Evolutionary conservation across 108 stramenopile species (phyloP).

Genomic region (Cyclotella choctawhatcheeana): DNA sequence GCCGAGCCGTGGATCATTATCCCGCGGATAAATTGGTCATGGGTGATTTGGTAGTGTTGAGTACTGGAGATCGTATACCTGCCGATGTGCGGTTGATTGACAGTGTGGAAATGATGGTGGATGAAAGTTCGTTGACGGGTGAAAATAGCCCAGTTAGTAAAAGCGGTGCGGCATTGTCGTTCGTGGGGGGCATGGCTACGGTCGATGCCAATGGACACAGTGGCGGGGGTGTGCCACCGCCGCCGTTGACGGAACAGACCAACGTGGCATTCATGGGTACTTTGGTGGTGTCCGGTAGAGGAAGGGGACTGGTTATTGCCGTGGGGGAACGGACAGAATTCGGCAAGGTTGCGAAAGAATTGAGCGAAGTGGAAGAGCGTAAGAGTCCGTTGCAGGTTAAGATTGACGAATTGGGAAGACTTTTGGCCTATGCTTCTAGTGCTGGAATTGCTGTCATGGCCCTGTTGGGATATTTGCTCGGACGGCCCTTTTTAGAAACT

Average conservation of each 20-base stretch:
- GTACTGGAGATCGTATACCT: slow-evolving; percentile 93
- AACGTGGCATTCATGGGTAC: slow-evolving; percentile 96
- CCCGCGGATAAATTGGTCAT: slow-evolving; percentile 90
- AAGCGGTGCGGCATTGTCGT: slow-evolving; percentile 44
- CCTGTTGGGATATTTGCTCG: slow-evolving; percentile 80
- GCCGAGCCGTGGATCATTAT: slow-evolving; percentile 66
- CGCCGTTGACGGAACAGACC: slow-evolving; percentile 77
- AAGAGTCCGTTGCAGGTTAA: slow-evolving; percentile 94
- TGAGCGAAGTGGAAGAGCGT: slow-evolving; percentile 73
- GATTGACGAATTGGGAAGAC: slow-evolving; percentile 95
- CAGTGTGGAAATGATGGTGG: slow-evolving; percentile 74
- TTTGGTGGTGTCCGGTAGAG: slow-evolving; percentile 88
- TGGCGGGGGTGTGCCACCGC: slow-evolving; percentile 3
- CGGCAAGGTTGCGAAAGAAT: slow-evolving; percentile 89
- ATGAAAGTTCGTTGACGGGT: slow-evolving; percentile 93
- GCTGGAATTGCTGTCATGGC: slow-evolving; percentile 89
- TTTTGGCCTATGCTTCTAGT: slow-evolving; percentile 79
- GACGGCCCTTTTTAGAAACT: slow-evolving; percentile 86
- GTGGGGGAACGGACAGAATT: slow-evolving; percentile 91
- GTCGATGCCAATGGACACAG: neutral
- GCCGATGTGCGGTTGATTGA: slow-evolving; percentile 94
- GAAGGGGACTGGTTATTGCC: slow-evolving; percentile 88
- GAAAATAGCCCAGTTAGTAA: slow-evolving; percentile 89
- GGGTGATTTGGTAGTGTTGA: slow-evolving; percentile 92
- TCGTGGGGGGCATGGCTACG: neutral